Percentiles rank a stretch among this genome's conserved stretches.
These are phyloP conservation scores for Diplocarpon mali DNA, from an alignment of 2,329 filamentous ascomycete genomes.

Conservation along the genomic window DNA sequence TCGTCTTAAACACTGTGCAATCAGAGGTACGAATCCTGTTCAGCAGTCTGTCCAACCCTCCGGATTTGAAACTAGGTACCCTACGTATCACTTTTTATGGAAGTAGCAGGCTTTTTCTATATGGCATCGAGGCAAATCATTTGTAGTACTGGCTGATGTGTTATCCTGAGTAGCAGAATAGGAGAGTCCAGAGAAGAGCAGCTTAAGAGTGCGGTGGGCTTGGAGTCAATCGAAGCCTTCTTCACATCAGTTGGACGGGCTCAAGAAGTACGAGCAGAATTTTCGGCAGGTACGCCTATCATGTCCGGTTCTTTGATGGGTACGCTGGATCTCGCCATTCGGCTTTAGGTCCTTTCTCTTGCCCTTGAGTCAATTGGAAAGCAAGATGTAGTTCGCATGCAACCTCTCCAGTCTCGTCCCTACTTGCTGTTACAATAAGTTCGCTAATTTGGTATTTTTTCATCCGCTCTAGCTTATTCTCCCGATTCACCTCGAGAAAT, in stretches of 20 bases:
- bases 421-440: conserved; percentile 1
- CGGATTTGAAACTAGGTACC: not conserved
- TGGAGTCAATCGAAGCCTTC: not conserved
- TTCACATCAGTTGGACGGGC: not conserved
- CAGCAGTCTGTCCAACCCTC: conserved; percentile 4
- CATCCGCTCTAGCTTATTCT: conserved; percentile 20
- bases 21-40: conserved; percentile 14
- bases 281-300: conserved; percentile 10
- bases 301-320: conserved; percentile 31
- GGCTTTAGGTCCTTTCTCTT: conserved; percentile 3
- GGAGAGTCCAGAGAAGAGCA: conserved; percentile 14
- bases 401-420: not conserved
- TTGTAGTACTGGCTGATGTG: conserved; percentile 17
- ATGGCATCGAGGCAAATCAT: not conserved
- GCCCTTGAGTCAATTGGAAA: conserved; percentile 1
- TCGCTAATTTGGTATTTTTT: conserved; percentile 11
- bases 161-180: conserved; percentile 15
- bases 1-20: conserved; percentile 12
- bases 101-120: not conserved
- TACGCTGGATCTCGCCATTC: conserved; percentile 24
- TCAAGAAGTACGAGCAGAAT: conserved; percentile 2
- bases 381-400: not conserved
- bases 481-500: conserved; percentile 34
- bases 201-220: conserved; percentile 5
- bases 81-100: not conserved